Evolutionary conservation across 2,329 filamentous ascomycete genomes (phyloP), one percentile per base, ranked within the genome.

Genomic region (Neopestalotiopsis rosae): DNA sequence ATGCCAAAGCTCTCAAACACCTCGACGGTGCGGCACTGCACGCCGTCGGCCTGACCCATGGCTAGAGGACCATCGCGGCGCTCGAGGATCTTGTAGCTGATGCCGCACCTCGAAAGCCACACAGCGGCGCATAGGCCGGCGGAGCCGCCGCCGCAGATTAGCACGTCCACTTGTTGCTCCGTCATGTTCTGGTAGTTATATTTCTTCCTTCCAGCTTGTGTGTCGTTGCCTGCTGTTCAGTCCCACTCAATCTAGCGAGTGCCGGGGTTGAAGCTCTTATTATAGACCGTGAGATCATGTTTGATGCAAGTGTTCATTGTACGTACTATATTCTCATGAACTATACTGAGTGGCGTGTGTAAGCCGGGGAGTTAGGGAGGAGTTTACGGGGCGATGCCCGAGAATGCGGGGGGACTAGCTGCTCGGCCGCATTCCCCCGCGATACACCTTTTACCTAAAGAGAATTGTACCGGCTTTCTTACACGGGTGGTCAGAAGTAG

Each of bases 21-120:
- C 75, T 91, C 89, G 14, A 90, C 87, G 0, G 88, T 89, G 1
- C 88, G 86, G 68, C 85, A 87, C 76, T 90, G 87, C 20, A 89
- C 86, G 1, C 88, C 88, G 69, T 92, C 90, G 14, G 90, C 90
- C 77, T 92, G 88, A 2, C 89, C 90, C 61, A 85, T 82, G 56
- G 81, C 74, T 64, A 91, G 81, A 0, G 87, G 88, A 0, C 88
- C 89, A 3, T 78, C 69, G 5, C 87, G 84, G 5, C 82, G 83
- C 72, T 92, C 90, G 0, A 91, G 80, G 32, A 92, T 85, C 58
- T 81, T 85, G 80, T 85, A 90, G 30, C 79, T 77, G 70, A 91
- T 81, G n/a, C 85, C 84, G 75, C 84, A 86, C 28, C 85, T 85
- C 1, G 89, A 82, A 3, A 91, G 85, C 89, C 88, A 91, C 34